Percentiles rank a stretch among this genome's conserved stretches.
Evolutionary conservation across 345 rosid genomes (phyloP).

Genomic region (Kernera saxatilis): DNA sequence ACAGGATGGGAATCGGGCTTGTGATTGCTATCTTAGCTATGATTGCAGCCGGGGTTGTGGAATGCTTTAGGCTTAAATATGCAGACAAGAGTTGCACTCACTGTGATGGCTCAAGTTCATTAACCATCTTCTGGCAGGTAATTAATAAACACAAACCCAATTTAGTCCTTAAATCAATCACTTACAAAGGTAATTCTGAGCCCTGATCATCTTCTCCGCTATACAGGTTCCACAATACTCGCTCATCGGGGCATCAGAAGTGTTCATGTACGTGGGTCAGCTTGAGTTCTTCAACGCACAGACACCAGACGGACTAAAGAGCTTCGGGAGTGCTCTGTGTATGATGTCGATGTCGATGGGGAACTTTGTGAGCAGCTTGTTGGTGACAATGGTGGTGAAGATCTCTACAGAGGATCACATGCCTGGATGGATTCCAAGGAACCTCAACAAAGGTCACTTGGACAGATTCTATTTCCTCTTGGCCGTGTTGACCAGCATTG

Average conservation of each 20-base stretch:
- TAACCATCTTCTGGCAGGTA: slow-evolving; percentile 98
- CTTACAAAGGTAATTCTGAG: background rate
- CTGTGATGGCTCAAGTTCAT: slow-evolving; percentile 87
- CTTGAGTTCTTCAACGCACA: slow-evolving; percentile 97
- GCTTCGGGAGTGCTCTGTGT: slow-evolving; percentile 93
- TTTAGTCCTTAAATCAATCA: background rate
- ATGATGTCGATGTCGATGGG: slow-evolving; percentile 97
- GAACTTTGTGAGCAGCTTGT: slow-evolving; percentile 95
- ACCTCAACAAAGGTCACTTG: slow-evolving; percentile 92
- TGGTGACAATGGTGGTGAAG: slow-evolving; percentile 90
- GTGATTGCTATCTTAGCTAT: slow-evolving; percentile 88
- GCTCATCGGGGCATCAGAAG: slow-evolving; percentile 95
- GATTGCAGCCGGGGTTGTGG: slow-evolving; percentile 84
- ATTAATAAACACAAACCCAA: slow-evolving; percentile 6
- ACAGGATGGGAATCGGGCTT: slow-evolving; percentile 95
- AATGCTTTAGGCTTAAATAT: slow-evolving; percentile 65
- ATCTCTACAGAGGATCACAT: slow-evolving; percentile 77
- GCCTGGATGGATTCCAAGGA: slow-evolving; percentile 98
- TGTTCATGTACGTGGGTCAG: slow-evolving; percentile 97
- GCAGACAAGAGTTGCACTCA: slow-evolving; percentile 60
- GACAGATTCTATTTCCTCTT: slow-evolving; percentile 92
- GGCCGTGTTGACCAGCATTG: slow-evolving; percentile 63
- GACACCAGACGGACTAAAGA: slow-evolving; percentile 90
- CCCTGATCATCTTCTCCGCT: background rate
- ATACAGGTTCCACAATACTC: slow-evolving; percentile 84